Evolutionary conservation across 2,329 filamentous ascomycete genomes (phyloP).

Genomic region (Fusarium abutilonis): DNA sequence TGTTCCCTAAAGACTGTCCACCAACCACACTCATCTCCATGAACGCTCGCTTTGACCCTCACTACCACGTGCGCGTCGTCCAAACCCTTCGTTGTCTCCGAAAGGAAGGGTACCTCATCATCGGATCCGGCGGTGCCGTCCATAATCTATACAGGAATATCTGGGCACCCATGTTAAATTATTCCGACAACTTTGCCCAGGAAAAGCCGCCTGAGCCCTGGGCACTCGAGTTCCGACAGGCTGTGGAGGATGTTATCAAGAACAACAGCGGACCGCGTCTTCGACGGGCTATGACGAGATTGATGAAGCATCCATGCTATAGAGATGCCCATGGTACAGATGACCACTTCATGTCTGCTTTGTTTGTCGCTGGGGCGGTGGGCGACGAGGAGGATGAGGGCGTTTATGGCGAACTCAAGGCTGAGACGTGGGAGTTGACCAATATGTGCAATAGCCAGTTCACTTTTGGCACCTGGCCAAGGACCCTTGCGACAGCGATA

Average conservation of each 20-base stretch:
- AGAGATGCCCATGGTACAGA: slow-evolving; percentile 75
- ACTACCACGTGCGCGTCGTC: slow-evolving; percentile 41
- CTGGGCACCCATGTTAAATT: slow-evolving; percentile 69
- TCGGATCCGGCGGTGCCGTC: slow-evolving; percentile 70
- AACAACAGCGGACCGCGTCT: slow-evolving; percentile 57
- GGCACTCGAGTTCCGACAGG: slow-evolving; percentile 73
- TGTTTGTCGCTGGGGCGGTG: slow-evolving; percentile 70
- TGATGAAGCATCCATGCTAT: slow-evolving; percentile 75
- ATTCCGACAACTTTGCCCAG: slow-evolving; percentile 26
- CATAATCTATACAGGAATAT: slow-evolving; percentile 76
- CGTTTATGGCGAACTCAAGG: slow-evolving; percentile 56
- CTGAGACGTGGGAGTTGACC: slow-evolving; percentile 72
- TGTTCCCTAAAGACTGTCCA: slow-evolving; percentile 73
- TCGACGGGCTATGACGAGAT: slow-evolving; percentile 63
- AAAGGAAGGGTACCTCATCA: slow-evolving; percentile 56
- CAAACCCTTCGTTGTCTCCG: slow-evolving; percentile 20
- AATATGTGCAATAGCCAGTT: slow-evolving; percentile 73
- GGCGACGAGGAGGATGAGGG: slow-evolving; percentile 58
- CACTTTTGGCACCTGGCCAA: slow-evolving; percentile 55
- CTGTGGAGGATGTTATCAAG: slow-evolving; percentile 67
- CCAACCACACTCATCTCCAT: slow-evolving; percentile 62
- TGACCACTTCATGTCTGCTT: slow-evolving; percentile 73
- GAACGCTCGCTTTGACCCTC: slow-evolving; percentile 40
- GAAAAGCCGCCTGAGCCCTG: slow-evolving; percentile 51
- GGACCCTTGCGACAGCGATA: slow-evolving; percentile 5